Conservation (phyloP, 176 grass and related monocot species). For the Panicum miliaceum region DNA sequence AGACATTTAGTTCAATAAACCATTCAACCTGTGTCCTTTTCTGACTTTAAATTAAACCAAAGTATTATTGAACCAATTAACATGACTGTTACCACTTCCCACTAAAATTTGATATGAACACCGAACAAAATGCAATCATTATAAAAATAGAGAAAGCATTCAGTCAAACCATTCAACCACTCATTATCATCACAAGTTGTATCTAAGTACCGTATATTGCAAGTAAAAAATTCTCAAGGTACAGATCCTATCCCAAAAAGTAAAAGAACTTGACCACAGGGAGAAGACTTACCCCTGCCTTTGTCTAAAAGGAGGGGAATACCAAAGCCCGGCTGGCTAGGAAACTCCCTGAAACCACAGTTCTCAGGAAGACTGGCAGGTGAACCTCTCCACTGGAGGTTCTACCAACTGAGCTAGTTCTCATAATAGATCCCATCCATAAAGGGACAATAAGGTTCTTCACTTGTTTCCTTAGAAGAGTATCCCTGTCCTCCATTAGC, state of each 20-base stretch:
- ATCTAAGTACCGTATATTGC: background rate
- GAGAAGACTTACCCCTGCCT: background rate
- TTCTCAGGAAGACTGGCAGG: background rate
- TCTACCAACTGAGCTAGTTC: conserved; percentile 4
- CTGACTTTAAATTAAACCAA: background rate
- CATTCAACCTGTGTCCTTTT: background rate
- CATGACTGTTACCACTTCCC: conserved; percentile 1
- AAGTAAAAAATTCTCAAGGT: conserved; percentile 16
- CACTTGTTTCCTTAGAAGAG: background rate
- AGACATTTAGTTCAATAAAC: conserved; percentile 43
- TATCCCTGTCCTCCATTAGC: background rate
- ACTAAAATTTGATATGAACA: background rate
- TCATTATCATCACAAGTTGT: conserved; percentile 12
- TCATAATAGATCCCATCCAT: background rate
- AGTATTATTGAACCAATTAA: conserved; percentile 3
- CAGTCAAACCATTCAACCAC: background rate
- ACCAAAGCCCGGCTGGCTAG: background rate
- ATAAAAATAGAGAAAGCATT: background rate
- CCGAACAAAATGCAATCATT: conserved; percentile 2
- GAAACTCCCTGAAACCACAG: background rate
- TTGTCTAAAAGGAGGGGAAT: background rate
- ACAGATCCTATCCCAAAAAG: background rate
- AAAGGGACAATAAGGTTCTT: conserved; percentile 1
- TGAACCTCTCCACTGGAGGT: background rate
- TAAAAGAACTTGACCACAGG: background rate